Base-by-base conservation (phyloP, 208 protist species). In the Trypanosoma mega region DNA sequence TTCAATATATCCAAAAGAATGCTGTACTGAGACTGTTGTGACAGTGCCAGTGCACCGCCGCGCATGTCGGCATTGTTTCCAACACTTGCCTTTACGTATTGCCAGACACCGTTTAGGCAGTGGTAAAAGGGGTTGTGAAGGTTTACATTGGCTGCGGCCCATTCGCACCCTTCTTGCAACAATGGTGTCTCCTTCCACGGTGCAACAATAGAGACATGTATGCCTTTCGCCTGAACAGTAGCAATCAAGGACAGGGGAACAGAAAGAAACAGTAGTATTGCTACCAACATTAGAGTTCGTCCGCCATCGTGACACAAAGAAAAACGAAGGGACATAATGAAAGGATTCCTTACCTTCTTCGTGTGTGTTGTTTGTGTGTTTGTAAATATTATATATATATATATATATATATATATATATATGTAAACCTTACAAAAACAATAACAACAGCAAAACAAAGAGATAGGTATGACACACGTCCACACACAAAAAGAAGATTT, bases 81-180 rank as follows among this genome's bases (percentile, higher is more conserved):
- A 23, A 57, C 57, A 2, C 33, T 29, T 0, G 62, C 41, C 16
- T 9, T 11, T 7, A 45, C n/a, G n/a, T 27, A 37, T 14, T 36
- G 16, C 76, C 76, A 81, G 0, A 81, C 55, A 11, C 72, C 68
- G 2, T 79, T 27, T 0, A 86, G 45, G n/a, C 83, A 90, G 27
- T 29, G 9, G 52, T 71, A 86, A 59, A 90, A 86, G 31, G 47
- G 54, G 9, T 16, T 23, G 14, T 52, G 1, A 11, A 18, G 23
- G 57, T 2, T 52, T 11, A 24, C 24, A 61, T 31, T 18, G 41
- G 49, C 34, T 30, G 63, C 53, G 66, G 57, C 71, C 72, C 72
- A 76, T 47, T 90, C 84, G 61, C 84, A 90, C 8, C 74, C 79
- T 48, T 90, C 84, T 36, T 86, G 80, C 24, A 85, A 45, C 3